Conservation (phyloP, 306 rosid genomes). For the Citrullus amarus region DNA sequence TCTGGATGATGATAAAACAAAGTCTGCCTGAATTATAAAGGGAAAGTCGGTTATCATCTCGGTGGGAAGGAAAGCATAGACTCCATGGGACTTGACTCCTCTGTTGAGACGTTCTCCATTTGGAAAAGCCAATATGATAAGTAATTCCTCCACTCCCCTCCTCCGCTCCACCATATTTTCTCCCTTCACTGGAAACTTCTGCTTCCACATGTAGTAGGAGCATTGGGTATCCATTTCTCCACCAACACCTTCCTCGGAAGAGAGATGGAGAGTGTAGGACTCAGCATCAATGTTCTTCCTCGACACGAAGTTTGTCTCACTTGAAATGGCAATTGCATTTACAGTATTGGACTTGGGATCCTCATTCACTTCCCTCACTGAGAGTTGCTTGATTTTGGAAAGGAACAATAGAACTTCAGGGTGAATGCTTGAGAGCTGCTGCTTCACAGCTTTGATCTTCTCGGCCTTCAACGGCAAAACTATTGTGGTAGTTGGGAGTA, state of each 20-base stretch:
- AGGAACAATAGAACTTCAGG: constrained; percentile 63
- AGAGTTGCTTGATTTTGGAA: constrained; percentile 48
- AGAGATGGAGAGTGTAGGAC: constrained; percentile 51
- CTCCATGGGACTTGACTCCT: constrained; percentile 37
- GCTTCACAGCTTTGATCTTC: constrained; percentile 45
- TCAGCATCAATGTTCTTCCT: constrained; percentile 58
- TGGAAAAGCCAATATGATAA: constrained; percentile 58
- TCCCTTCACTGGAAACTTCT: constrained; percentile 41
- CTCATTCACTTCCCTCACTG: constrained; percentile 40
- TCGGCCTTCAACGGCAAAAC: constrained; percentile 60
- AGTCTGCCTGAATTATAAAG: constrained; percentile 68
- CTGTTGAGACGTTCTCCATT: constrained; percentile 30
- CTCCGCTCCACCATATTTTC: constrained; percentile 42
- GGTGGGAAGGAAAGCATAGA: constrained; percentile 69
- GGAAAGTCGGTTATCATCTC: constrained; percentile 66
- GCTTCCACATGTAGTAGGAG: constrained; percentile 56
- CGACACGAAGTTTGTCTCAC: constrained; percentile 26
- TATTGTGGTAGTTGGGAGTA: constrained; percentile 48
- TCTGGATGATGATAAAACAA: constrained; percentile 62
- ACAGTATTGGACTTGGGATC: constrained; percentile 30
- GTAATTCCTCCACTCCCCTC: constrained; percentile 43
- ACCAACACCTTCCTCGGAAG: constrained; percentile 19
- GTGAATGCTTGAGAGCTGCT: constrained; percentile 55
- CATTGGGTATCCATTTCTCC: constrained; percentile 20
- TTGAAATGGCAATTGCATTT: constrained; percentile 36